Conservation (phyloP, 179 eudicot species). For the Pouteria campechiana region DNA sequence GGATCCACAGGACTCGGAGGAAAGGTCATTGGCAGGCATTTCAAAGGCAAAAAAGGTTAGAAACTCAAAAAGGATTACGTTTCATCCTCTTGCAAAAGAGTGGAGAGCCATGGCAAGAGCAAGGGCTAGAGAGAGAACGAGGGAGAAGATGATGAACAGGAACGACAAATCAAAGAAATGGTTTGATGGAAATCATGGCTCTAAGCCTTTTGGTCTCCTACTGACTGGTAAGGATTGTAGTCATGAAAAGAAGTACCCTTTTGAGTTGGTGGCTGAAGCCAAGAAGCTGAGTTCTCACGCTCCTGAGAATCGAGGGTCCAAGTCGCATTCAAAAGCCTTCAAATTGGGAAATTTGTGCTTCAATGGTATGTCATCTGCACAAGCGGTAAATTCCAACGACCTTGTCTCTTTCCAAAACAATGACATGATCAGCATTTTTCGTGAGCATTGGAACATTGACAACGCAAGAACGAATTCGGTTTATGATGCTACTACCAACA, state of each 20-base stretch:
- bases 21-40: not conserved
- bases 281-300: too few relatives aligned
- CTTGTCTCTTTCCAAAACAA: too few relatives aligned
- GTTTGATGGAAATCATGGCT: not conserved
- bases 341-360: too few relatives aligned
- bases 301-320: too few relatives aligned
- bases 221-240: not conserved
- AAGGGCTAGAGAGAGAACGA: constrained; percentile 9
- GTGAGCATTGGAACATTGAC: not conserved
- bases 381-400: not conserved
- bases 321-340: too few relatives aligned
- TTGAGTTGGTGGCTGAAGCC: not conserved
- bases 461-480: not conserved
- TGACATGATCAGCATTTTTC: too few relatives aligned
- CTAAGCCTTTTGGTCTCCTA: not conserved
- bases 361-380: not conserved
- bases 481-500: not conserved
- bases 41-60: not conserved
- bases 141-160: constrained; percentile 4
- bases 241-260: not conserved
- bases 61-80: not conserved
- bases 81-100: constrained; percentile 3
- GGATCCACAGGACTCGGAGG: not conserved
- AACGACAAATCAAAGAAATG: not conserved
- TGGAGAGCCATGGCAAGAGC: constrained; percentile 6